Evolutionary conservation across 352 stramenopile species (phyloP).

Genomic region (Globisporangium carolinianum): DNA sequence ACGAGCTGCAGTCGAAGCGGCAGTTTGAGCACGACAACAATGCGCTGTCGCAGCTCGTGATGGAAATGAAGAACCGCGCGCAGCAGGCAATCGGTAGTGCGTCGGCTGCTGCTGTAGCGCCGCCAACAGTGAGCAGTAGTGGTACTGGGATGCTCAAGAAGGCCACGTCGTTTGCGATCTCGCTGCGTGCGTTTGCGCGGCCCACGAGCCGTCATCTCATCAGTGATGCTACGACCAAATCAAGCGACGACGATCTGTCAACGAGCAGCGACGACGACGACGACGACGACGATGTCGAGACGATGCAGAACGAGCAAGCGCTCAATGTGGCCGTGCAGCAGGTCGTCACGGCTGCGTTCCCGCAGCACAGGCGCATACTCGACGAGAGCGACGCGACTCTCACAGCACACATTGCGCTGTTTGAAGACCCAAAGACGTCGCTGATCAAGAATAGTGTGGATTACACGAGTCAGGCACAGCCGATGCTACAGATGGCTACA

Average conservation of each 20-base stretch:
- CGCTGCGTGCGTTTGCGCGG: slow-evolving; percentile 20
- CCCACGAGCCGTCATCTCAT: neutral
- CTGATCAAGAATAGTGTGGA: slow-evolving; percentile 10
- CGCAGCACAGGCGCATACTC: slow-evolving; percentile 14
- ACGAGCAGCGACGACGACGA: slow-evolving; percentile 41
- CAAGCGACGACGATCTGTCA: slow-evolving; percentile 36
- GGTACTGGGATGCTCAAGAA: slow-evolving; percentile 9
- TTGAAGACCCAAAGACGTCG: slow-evolving; percentile 30
- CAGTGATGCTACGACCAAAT: neutral
- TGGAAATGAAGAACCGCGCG: slow-evolving; percentile 37
- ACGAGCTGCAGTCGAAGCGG: slow-evolving; percentile 17
- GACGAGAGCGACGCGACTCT: slow-evolving; percentile 33
- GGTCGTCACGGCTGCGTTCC: slow-evolving; percentile 46
- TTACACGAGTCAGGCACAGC: neutral
- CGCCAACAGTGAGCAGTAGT: neutral
- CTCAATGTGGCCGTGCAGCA: slow-evolving; percentile 39
- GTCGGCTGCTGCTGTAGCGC: neutral
- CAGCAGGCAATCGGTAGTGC: slow-evolving; percentile 16
- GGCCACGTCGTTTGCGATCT: slow-evolving; percentile 34
- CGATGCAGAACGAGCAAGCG: slow-evolving; percentile 36
- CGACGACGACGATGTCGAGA: slow-evolving; percentile 25
- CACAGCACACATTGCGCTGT: slow-evolving; percentile 38
- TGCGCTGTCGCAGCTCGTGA: slow-evolving; percentile 37
- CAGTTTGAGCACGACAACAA: slow-evolving; percentile 52
- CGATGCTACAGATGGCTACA: neutral